Evolutionary conservation across 495 filamentous ascomycete genomes (phyloP).

Genomic region (Lophium mytilinum): DNA sequence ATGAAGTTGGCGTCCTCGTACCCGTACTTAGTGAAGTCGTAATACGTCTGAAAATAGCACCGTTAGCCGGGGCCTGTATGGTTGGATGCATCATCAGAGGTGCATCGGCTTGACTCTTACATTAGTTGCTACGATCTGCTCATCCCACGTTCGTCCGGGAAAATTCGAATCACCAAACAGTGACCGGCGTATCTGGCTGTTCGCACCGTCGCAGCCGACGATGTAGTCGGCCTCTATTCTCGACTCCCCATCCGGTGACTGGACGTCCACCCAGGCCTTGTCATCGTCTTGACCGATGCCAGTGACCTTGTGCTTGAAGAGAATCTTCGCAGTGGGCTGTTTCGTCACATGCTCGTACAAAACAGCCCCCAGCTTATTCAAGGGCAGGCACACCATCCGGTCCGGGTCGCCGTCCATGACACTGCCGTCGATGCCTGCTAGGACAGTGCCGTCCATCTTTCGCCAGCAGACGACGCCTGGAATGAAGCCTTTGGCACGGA

Average conservation of each 20-base stretch:
- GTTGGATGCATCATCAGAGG: too few relatives aligned
- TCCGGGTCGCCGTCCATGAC: slow-evolving; percentile 29
- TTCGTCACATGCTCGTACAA: slow-evolving; percentile 41
- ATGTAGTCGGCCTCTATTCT: slow-evolving; percentile 49
- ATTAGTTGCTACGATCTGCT: slow-evolving; percentile 53
- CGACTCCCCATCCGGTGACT: slow-evolving; percentile 28
- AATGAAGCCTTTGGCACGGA: slow-evolving; percentile 39
- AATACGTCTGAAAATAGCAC: slow-evolving; percentile 26
- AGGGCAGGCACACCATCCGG: slow-evolving; percentile 39
- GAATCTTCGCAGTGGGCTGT: slow-evolving; percentile 33
- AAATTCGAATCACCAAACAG: slow-evolving; percentile 48
- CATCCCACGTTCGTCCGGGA: slow-evolving; percentile 50
- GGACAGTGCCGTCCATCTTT: slow-evolving; percentile 34
- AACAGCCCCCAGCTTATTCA: slow-evolving; percentile 39
- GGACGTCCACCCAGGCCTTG: too few relatives aligned
- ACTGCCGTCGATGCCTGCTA: slow-evolving; percentile 29
- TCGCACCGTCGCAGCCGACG: slow-evolving; percentile 50
- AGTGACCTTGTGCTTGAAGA: too few relatives aligned
- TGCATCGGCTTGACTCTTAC: slow-evolving; percentile 26
- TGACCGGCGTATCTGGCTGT: slow-evolving; percentile 43
- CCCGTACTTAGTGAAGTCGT: slow-evolving; percentile 43
- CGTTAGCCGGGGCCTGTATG: background rate
- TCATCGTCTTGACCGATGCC: slow-evolving; percentile 30
- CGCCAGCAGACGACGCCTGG: slow-evolving; percentile 45
- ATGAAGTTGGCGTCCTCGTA: slow-evolving; percentile 50